These are phyloP conservation scores for Starmerella riodocensis DNA, from an alignment of 805 yeast genomes.

Conservation along the genomic window DNA sequence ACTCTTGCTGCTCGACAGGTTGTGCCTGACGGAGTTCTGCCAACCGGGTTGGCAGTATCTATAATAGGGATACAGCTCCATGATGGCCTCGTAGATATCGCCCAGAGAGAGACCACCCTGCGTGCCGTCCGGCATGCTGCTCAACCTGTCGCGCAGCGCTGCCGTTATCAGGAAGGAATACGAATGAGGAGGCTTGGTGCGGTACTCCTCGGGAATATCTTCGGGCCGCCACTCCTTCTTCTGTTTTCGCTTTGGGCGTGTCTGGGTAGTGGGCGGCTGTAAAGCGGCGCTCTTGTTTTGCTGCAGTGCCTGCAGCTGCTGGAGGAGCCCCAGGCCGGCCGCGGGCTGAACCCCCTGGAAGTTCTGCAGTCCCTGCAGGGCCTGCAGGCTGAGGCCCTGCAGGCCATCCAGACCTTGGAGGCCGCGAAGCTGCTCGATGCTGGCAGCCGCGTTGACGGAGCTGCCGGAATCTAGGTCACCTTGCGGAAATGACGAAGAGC, in stretches of 20 bases:
- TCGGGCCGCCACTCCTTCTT: conserved; percentile 54
- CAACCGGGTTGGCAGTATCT: conserved; percentile 93
- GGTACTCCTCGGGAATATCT: conserved; percentile 77
- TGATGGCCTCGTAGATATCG: conserved; percentile 76
- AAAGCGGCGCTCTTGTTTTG: background rate
- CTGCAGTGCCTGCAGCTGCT: conserved; percentile 14
- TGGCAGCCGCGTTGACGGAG: background rate
- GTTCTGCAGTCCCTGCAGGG: conserved; percentile 10
- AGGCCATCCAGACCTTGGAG: conserved; percentile 13
- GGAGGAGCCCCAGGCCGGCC: conserved; percentile 13
- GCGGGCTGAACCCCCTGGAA: conserved; percentile 14
- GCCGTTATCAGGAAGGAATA: conserved; percentile 70
- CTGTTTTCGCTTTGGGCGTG: conserved; percentile 27
- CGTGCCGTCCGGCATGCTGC: conserved; percentile 22
- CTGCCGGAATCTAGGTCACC: conserved; percentile 6
- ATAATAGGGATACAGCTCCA: conserved; percentile 80
- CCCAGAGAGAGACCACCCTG: conserved; percentile 66
- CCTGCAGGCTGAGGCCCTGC: conserved; percentile 7
- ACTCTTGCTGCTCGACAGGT: conserved; percentile 71
- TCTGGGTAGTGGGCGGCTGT: conserved; percentile 1
- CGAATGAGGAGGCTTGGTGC: conserved; percentile 72
- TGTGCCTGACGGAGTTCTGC: conserved; percentile 91
- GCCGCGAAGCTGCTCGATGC: conserved; percentile 8
- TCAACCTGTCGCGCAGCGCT: conserved; percentile 55
- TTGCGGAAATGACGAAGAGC: background rate